phyloP scores from a whole-genome alignment of 2,329 filamentous ascomycete species.

The Rhynchosporium graminicola region DNA sequence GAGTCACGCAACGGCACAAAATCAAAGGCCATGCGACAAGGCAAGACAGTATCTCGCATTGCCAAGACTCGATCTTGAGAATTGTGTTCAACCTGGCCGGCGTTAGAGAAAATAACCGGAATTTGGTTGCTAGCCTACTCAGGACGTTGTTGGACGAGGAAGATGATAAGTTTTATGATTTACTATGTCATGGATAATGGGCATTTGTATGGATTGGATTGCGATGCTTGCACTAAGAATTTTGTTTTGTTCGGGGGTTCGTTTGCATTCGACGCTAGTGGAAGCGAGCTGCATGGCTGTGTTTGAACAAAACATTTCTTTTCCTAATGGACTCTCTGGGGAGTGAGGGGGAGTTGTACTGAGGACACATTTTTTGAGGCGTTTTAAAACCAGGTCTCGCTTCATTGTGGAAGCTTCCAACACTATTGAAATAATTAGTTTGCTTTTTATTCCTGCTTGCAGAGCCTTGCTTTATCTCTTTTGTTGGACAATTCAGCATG shows the following conservation, averaged over 20 bases:
- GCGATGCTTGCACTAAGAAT: not conserved
- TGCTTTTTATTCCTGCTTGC: not conserved
- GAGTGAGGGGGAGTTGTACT: not conserved
- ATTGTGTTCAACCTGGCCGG: not conserved
- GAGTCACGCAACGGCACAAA: not conserved
- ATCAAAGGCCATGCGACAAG: not conserved
- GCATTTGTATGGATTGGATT: not conserved
- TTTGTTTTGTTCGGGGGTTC: not conserved
- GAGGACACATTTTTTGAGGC: not conserved
- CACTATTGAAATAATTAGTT: conserved; percentile 4
- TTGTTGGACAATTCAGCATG: conserved; percentile 9
- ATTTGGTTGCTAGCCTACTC: not conserved
- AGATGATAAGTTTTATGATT: conserved; percentile 5
- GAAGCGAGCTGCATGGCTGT: not conserved
- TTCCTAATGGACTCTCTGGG: not conserved
- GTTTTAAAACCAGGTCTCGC: not conserved
- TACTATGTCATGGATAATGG: conserved; percentile 3
- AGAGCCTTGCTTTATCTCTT: not conserved
- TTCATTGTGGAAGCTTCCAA: not conserved
- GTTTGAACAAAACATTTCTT: not conserved
- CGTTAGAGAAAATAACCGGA: not conserved
- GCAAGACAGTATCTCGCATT: not conserved
- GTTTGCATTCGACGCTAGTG: not conserved
- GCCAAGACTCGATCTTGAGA: not conserved
- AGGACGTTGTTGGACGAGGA: not conserved